These are phyloP conservation scores for Buxus sempervirens DNA, from an alignment of 164 flowering plant species.

Conservation along the genomic window DNA sequence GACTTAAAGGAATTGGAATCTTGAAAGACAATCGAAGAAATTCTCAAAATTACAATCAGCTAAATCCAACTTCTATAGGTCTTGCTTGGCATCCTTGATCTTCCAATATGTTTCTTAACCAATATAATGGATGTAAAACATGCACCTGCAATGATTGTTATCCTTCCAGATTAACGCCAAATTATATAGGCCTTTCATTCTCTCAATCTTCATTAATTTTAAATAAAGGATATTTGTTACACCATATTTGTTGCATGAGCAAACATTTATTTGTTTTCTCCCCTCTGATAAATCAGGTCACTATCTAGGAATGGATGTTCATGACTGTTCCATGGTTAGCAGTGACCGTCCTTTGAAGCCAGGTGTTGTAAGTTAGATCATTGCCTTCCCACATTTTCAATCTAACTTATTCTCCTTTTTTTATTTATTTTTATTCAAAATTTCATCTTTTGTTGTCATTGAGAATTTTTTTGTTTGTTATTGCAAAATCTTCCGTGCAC, in stretches of 20 bases:
- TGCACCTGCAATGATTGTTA: background rate
- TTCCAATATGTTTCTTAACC: background rate
- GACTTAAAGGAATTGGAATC: constrained; percentile 71
- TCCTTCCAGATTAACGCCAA: background rate
- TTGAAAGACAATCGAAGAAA: constrained; percentile 40
- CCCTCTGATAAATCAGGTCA: constrained; percentile 53
- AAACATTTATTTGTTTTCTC: constrained; percentile 2
- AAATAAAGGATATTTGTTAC: background rate
- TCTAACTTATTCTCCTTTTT: background rate
- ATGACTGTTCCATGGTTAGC: constrained; percentile 65
- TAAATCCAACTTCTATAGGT: constrained; percentile 98
- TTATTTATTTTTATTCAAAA: background rate
- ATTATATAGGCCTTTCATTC: background rate
- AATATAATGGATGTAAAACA: background rate
- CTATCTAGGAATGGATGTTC: constrained; percentile 98
- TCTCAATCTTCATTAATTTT: background rate
- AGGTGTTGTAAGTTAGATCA: constrained; percentile 80
- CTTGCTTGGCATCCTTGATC: background rate
- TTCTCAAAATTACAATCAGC: constrained; percentile 44
- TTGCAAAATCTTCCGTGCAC: constrained; percentile 10
- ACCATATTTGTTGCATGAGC: background rate
- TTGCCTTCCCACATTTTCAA: constrained; percentile 7
- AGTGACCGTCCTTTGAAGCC: constrained; percentile 75
- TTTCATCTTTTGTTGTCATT: background rate
- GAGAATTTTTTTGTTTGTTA: background rate